Base-by-base conservation (phyloP, 805 yeast genomes). In the Yamadazyma insecticola region DNA sequence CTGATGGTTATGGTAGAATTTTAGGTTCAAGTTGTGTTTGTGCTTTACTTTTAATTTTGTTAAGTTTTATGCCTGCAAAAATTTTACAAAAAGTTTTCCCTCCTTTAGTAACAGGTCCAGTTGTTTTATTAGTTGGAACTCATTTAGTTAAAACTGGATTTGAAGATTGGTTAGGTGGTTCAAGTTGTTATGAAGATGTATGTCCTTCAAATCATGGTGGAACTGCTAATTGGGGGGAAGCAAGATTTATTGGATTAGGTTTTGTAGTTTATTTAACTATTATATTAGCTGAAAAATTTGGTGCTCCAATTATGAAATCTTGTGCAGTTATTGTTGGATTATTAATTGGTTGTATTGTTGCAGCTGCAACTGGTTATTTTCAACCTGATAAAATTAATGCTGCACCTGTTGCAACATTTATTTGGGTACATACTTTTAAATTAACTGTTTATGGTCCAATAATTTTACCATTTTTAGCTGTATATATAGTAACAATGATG, bases 241-340 rank as follows among this genome's bases (percentile, higher is more conserved):
- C 95, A 9, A 73, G 80, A 49, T 88, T 81, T 49, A 60, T 89
- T 43, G 97, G 96, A 28, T 69, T 88, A 19, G 96, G 96, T 4
- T 87, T 88, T 68, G 60, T 81, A 21, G 96, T 87, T 8, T 84
- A 74, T 50, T 70, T 76, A 16, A 65, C 85, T 5, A 86, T 89
- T 48, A 70, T 88, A 35, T 33, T 86, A 19, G 73, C 82, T 48
- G 96, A 89, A 57, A 76, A 77, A 53, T 88, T 82, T 72, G 97
- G 97, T 16, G 77, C 96, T 13, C 97, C 97, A 33, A 82, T 88
- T 49, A 83, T 88, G 92, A 86, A 83, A 52, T 83, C 95, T 2
- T 87, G 96, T 71, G 92, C 96, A 1, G 95, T 88, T 30, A 83
- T 88, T 45, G 61, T 80, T 23, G 96, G 96, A 22, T 65, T 88